Conservation (phyloP, 23 red algal genomes). For the Chondrus crispus region DNA sequence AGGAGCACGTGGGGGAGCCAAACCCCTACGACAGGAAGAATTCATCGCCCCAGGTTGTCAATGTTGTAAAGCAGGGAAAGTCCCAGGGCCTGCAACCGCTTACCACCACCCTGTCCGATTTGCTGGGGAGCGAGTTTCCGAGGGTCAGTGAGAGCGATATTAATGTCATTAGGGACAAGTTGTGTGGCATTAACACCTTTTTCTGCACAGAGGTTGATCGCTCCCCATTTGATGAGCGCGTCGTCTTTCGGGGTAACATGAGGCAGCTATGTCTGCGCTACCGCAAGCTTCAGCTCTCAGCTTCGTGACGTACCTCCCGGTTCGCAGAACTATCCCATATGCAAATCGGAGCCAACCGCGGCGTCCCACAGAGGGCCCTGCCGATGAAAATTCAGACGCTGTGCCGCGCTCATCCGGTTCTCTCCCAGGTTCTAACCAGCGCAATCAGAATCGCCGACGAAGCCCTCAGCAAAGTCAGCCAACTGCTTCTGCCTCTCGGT, state of each 20-base stretch:
- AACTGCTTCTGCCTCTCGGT: too few species aligned
- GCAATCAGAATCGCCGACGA: too few species aligned
- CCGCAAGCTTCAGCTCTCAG: too few species aligned
- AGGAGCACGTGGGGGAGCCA: background rate
- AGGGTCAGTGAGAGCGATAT: slow-evolving; percentile 88
- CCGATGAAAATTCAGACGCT: too few species aligned
- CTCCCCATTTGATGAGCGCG: slow-evolving; percentile 90
- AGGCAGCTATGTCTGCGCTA: too few species aligned
- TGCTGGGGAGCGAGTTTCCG: slow-evolving; percentile 68
- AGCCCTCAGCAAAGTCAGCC: too few species aligned
- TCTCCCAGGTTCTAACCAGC: too few species aligned
- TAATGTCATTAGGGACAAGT: slow-evolving; percentile 75
- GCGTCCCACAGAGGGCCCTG: too few species aligned
- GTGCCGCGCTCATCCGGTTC: too few species aligned
- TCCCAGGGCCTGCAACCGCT: background rate
- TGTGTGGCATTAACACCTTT: slow-evolving; percentile 82
- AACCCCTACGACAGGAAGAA: slow-evolving; percentile 42
- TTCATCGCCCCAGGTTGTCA: background rate
- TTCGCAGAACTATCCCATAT: too few species aligned
- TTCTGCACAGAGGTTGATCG: slow-evolving; percentile 78
- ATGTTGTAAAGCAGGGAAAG: background rate
- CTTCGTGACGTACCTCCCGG: too few species aligned
- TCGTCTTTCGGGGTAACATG: slow-evolving; percentile 95
- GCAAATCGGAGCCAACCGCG: too few species aligned
- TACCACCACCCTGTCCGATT: slow-evolving; percentile 27